A percentile compares a stretch with the other conserved stretches of the same genome.
phyloP scores from a whole-genome alignment of 2,329 filamentous ascomycete genomes.

The Paramyrothecium sp. region DNA sequence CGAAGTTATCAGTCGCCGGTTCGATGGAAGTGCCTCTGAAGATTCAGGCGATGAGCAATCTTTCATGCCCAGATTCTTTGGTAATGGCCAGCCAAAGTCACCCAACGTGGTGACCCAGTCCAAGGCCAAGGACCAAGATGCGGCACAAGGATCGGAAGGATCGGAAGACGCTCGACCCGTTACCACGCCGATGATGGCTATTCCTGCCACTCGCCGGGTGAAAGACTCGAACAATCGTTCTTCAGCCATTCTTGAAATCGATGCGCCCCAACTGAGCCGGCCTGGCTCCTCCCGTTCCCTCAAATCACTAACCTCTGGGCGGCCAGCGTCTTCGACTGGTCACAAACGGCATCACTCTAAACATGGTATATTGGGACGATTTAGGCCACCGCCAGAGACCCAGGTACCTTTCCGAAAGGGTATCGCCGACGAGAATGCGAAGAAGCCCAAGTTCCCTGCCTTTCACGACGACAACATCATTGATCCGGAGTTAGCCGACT shows the following conservation, averaged over 20 bases:
- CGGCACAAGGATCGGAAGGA: slow-evolving; percentile 36
- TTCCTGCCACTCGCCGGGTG: slow-evolving; percentile 61
- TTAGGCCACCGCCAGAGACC: slow-evolving; percentile 72
- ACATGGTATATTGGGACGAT: slow-evolving; percentile 75
- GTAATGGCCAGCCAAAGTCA: slow-evolving; percentile 48
- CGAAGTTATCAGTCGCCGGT: slow-evolving; percentile 83
- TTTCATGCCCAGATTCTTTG: slow-evolving; percentile 64
- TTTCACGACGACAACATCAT: slow-evolving; percentile 99
- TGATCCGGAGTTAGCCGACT: slow-evolving; percentile 90
- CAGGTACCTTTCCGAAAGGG: slow-evolving; percentile 83
- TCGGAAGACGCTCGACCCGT: slow-evolving; percentile 51
- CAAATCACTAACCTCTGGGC: slow-evolving; percentile 65
- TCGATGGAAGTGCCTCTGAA: slow-evolving; percentile 83
- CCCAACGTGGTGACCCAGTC: slow-evolving; percentile 23
- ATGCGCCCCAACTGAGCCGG: slow-evolving; percentile 77
- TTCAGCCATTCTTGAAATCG: slow-evolving; percentile 88
- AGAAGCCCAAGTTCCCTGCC: slow-evolving; percentile 72
- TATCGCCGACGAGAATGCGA: slow-evolving; percentile 62
- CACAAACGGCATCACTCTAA: slow-evolving; percentile 88
- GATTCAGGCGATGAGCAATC: slow-evolving; percentile 79
- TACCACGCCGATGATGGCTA: slow-evolving; percentile 71
- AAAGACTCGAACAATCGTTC: slow-evolving; percentile 75
- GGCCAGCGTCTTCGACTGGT: slow-evolving; percentile 70
- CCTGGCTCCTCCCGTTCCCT: slow-evolving; percentile 92
- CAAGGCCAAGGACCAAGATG: slow-evolving; percentile 38